A percentile compares a stretch with the other conserved stretches of the same genome.
phyloP scores from a whole-genome alignment of 208 protist species.

The Crithidia brevicula region DNA sequence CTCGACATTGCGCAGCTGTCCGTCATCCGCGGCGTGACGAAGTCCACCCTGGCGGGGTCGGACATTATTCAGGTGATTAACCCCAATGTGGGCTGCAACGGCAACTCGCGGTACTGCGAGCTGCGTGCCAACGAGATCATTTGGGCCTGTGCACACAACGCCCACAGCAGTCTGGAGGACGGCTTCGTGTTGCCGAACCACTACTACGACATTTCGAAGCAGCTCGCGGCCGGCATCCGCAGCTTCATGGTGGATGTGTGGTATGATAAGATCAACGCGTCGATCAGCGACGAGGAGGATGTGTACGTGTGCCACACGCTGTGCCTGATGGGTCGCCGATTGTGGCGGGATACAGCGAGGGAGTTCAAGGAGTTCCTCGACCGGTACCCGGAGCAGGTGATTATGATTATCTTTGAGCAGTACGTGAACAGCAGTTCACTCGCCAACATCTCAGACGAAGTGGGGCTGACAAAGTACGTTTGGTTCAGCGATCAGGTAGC shows the following conservation, averaged over 20 bases:
- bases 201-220: slow-evolving; percentile 50
- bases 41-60: neutral
- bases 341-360: slow-evolving; percentile 14
- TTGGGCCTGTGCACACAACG: slow-evolving; percentile 49
- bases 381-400: slow-evolving; percentile 32
- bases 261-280: slow-evolving; percentile 43
- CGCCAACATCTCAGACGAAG: slow-evolving; percentile 29
- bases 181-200: slow-evolving; percentile 44
- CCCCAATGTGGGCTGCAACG: slow-evolving; percentile 37
- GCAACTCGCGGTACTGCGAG: slow-evolving; percentile 32
- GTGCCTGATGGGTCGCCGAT: slow-evolving; percentile 32
- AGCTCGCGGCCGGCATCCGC: slow-evolving; percentile 44
- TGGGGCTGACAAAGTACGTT: slow-evolving; percentile 32
- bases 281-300: slow-evolving; percentile 27
- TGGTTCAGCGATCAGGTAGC: slow-evolving; percentile 37
- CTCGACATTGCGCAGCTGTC: slow-evolving; percentile 26
- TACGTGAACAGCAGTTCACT: slow-evolving; percentile 46
- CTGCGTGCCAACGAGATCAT: slow-evolving; percentile 44
- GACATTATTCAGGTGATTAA: slow-evolving; percentile 38
- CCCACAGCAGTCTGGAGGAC: slow-evolving; percentile 47
- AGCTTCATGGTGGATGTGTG: slow-evolving; percentile 55
- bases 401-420: slow-evolving; percentile 51
- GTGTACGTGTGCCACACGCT: slow-evolving; percentile 44
- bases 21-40: slow-evolving; percentile 11
- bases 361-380: slow-evolving; percentile 40